phyloP scores from a whole-genome alignment of 192 early-diverging fungal genomes.

The Coemansia sp. region DNA sequence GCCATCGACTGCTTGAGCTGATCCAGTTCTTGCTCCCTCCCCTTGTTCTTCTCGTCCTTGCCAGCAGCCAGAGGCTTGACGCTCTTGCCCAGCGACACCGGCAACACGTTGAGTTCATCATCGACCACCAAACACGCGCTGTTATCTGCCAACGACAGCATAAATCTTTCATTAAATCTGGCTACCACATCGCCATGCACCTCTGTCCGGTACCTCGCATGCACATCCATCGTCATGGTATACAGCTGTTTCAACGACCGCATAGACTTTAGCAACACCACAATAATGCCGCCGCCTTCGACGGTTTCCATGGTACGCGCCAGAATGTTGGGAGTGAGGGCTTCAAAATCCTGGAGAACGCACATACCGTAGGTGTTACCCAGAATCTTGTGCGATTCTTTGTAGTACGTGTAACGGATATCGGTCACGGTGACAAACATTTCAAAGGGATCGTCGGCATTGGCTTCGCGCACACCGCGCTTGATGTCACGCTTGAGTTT shows the following conservation, averaged over 20 bases:
- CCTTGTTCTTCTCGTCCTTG: slow-evolving; percentile 15
- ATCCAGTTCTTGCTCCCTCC: slow-evolving; percentile 64
- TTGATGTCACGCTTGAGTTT: slow-evolving; percentile 96
- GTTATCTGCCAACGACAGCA: slow-evolving; percentile 88
- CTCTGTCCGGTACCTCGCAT: slow-evolving; percentile 92
- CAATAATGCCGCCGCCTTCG: slow-evolving; percentile 94
- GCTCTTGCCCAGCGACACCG: slow-evolving; percentile 89
- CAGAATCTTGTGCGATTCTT: slow-evolving; percentile 97
- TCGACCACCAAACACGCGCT: slow-evolving; percentile 91
- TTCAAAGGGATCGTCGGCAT: slow-evolving; percentile 98
- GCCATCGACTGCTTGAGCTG: slow-evolving; percentile 83
- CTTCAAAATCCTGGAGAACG: slow-evolving; percentile 97
- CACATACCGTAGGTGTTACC: slow-evolving; percentile 99
- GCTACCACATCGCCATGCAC: slow-evolving; percentile 89
- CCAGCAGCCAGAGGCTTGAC: slow-evolving; percentile 79
- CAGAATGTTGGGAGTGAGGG: slow-evolving; percentile 93
- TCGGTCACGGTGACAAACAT: slow-evolving; percentile 93
- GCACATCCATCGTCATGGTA: slow-evolving; percentile 99
- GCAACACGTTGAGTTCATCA: slow-evolving; percentile 97
- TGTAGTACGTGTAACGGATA: slow-evolving; percentile 99
- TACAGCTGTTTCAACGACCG: slow-evolving; percentile 94
- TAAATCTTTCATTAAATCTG: slow-evolving; percentile 97
- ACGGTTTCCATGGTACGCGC: slow-evolving; percentile 98
- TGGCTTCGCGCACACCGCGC: slow-evolving; percentile 83
- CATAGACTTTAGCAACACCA: slow-evolving; percentile 94